Conservation (phyloP, 2,329 filamentous ascomycete genomes). For the Lasiodiplodia theobromae region DNA sequence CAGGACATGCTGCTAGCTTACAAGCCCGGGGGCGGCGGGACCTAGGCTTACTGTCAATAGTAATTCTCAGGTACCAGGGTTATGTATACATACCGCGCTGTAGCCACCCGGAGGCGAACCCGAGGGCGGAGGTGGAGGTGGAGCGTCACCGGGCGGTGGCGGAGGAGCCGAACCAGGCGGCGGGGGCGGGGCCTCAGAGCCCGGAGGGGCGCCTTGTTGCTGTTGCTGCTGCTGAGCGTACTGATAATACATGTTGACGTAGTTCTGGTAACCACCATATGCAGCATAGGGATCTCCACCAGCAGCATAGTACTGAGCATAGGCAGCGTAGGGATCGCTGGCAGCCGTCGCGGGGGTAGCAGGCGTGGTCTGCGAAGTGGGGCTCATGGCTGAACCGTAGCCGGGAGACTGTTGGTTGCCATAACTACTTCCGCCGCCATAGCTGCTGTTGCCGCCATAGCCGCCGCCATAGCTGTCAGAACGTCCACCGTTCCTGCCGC, state of each 20-base stretch:
- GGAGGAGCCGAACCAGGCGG: conserved; percentile 37
- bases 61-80: not conserved
- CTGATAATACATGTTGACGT: conserved; percentile 42
- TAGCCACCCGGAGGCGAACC: conserved; percentile 36
- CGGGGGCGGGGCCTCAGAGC: conserved; percentile 39
- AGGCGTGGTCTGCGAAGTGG: conserved; percentile 47
- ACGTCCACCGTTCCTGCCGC: conserved; percentile 47
- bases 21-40: conserved; percentile 45
- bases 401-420: conserved; percentile 46
- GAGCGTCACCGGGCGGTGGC: conserved; percentile 41
- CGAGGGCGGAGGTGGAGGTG: conserved; percentile 37
- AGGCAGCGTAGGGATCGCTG: conserved; percentile 78
- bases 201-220: conserved; percentile 38
- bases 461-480: conserved; percentile 51
- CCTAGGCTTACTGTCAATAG: conserved; percentile 29
- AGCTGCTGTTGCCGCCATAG: conserved; percentile 35
- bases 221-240: conserved; percentile 39
- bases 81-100: conserved; percentile 39
- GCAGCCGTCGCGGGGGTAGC: conserved; percentile 45
- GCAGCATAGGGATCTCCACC: conserved; percentile 83
- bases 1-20: conserved; percentile 32
- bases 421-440: conserved; percentile 39
- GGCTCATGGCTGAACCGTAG: conserved; percentile 39
- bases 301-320: conserved; percentile 78
- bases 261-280: conserved; percentile 74